Evolutionary conservation across 768 basidiomycete genomes (phyloP).

Genomic region (Sporobolomyces roseus): DNA sequence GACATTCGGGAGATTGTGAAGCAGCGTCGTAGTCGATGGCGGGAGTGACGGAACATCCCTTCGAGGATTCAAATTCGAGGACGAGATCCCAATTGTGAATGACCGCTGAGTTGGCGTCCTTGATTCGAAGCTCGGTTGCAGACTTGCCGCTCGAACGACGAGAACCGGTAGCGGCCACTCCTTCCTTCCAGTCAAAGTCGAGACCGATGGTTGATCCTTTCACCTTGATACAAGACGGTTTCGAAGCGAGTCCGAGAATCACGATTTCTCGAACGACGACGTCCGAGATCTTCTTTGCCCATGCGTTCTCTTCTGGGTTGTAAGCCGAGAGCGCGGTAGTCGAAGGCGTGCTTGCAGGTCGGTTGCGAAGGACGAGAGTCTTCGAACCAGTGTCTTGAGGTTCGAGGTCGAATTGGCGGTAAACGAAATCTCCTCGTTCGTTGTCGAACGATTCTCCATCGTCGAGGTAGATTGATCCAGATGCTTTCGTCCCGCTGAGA

Average conservation of each 20-base stretch:
- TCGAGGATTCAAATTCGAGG: slow-evolving; percentile 42
- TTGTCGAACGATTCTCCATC: slow-evolving; percentile 82
- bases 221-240: slow-evolving; percentile 62
- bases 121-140: slow-evolving; percentile 67
- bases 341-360: slow-evolving; percentile 55
- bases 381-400: slow-evolving; percentile 48
- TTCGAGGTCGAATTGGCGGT: slow-evolving; percentile 69
- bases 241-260: slow-evolving; percentile 64
- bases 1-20: slow-evolving; percentile 33
- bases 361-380: slow-evolving; percentile 53
- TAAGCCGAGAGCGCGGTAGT: slow-evolving; percentile 49
- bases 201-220: slow-evolving; percentile 52
- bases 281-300: slow-evolving; percentile 61
- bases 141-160: slow-evolving; percentile 36
- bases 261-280: slow-evolving; percentile 81
- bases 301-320: slow-evolving; percentile 59
- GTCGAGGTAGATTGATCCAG: slow-evolving; percentile 88
- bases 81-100: slow-evolving; percentile 50
- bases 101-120: slow-evolving; percentile 50
- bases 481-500: slow-evolving; percentile 58
- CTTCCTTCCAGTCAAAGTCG: slow-evolving; percentile 65
- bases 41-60: slow-evolving; percentile 10
- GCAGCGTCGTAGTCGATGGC: slow-evolving; percentile 33
- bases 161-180: slow-evolving; percentile 55
- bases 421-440: slow-evolving; percentile 71